Evolutionary conservation across 2,329 filamentous ascomycete species (phyloP).

Genomic region (Fusarium nematophilum): DNA sequence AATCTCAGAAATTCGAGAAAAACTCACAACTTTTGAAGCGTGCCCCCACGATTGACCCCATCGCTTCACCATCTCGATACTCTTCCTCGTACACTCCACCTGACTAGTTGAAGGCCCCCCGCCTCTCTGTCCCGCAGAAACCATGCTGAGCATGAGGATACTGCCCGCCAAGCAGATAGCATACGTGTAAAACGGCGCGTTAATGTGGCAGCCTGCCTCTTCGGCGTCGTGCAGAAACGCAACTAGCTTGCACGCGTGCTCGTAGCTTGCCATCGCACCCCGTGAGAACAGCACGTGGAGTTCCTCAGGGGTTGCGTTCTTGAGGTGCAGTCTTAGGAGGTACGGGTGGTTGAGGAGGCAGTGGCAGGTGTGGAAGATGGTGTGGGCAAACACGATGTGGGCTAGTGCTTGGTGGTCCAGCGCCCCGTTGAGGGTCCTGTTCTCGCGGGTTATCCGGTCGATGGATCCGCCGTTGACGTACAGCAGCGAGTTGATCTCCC

Average conservation of each 20-base stretch:
- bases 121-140: background rate
- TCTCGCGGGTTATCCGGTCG: background rate
- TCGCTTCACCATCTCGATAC: background rate
- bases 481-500: background rate
- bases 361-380: slow-evolving; percentile 5
- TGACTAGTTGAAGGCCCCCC: background rate
- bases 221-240: background rate
- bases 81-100: background rate
- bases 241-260: background rate
- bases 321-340: background rate
- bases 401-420: slow-evolving; percentile 9
- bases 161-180: background rate
- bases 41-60: background rate
- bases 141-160: background rate
- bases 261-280: background rate
- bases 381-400: slow-evolving; percentile 8
- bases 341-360: background rate
- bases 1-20: too few species aligned
- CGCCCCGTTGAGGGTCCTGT: background rate
- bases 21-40: background rate
- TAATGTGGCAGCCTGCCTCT: background rate
- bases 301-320: too few species aligned
- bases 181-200: background rate
- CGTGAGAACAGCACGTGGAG: background rate
- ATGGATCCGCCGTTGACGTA: background rate